Conservation (phyloP, 176 grass and related monocot genomes). For the Lolium rigidum region DNA sequence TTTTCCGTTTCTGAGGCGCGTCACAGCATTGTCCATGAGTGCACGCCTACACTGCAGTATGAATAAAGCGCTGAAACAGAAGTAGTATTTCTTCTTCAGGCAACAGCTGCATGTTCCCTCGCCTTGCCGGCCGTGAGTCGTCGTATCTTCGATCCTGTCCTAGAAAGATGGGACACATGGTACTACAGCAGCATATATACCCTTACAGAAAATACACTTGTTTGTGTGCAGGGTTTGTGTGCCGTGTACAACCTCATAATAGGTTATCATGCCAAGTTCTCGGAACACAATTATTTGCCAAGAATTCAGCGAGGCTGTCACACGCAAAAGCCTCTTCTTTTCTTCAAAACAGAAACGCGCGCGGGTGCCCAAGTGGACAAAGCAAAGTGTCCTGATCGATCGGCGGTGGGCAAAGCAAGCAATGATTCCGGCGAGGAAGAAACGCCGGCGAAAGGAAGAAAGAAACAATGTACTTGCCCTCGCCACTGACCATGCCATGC, state of each 20-base stretch:
- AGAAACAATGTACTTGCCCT: conserved; percentile 27
- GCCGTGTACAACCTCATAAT: neutral
- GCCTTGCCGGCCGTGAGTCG: conserved; percentile 2
- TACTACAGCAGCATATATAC: neutral
- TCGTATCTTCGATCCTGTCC: neutral
- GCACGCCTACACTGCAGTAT: neutral
- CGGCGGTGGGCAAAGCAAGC: neutral
- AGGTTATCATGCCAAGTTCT: conserved; percentile 6
- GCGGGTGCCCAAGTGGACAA: neutral
- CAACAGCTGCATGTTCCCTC: conserved; percentile 9
- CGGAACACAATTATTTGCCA: neutral
- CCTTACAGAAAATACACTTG: neutral
- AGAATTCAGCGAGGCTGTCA: conserved; percentile 17
- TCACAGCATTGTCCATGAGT: neutral
- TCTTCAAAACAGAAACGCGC: neutral
- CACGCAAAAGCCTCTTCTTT: neutral
- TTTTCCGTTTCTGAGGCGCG: neutral
- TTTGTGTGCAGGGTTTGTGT: neutral
- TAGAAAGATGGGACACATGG: neutral
- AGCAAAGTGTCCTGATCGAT: neutral
- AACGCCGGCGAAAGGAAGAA: neutral
- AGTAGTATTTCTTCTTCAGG: neutral
- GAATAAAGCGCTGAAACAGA: neutral
- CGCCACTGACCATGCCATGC: neutral
- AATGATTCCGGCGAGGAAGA: conserved; percentile 10